phyloP scores from a whole-genome alignment of 2,329 filamentous ascomycete genomes.

The Stagonosporopsis chrysanthemi region DNA sequence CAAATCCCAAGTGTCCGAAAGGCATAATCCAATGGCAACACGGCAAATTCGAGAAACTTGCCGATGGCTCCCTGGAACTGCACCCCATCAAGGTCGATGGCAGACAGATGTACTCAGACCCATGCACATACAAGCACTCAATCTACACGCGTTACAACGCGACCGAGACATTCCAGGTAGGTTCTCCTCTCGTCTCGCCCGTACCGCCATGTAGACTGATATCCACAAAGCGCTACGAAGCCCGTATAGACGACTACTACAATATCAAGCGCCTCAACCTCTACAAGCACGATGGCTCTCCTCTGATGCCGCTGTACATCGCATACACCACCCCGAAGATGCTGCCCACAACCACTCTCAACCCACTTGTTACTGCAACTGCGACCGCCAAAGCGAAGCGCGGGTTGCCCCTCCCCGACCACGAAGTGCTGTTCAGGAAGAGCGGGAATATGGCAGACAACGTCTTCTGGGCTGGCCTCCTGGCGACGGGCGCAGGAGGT shows the following conservation, averaged over 20 bases:
- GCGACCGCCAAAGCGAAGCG: slow-evolving; percentile 49
- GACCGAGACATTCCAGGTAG: slow-evolving; percentile 67
- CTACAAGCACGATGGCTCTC: slow-evolving; percentile 68
- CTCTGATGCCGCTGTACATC: slow-evolving; percentile 73
- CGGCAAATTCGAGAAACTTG: slow-evolving; percentile 64
- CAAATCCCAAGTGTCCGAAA: slow-evolving; percentile 66
- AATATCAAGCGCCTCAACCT: slow-evolving; percentile 70
- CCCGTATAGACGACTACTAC: slow-evolving; percentile 66
- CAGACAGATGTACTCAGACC: slow-evolving; percentile 70
- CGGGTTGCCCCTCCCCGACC: slow-evolving; percentile 48
- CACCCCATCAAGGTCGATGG: slow-evolving; percentile 71
- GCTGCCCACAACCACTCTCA: slow-evolving; percentile 72
- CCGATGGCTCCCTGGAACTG: slow-evolving; percentile 66
- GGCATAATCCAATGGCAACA: slow-evolving; percentile 78
- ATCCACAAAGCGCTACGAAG: slow-evolving; percentile 51
- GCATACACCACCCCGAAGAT: slow-evolving; percentile 69
- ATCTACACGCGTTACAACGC: slow-evolving; percentile 73
- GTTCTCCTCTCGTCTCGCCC: slow-evolving; percentile 12
- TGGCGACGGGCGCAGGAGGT: slow-evolving; percentile 57
- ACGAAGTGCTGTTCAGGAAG: slow-evolving; percentile 48
- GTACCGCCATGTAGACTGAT: not conserved
- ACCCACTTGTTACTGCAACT: slow-evolving; percentile 57
- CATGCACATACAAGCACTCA: slow-evolving; percentile 63
- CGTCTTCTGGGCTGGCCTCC: slow-evolving; percentile 61
- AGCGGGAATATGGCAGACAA: slow-evolving; percentile 51